phyloP scores from a whole-genome alignment of 331 rosid species.

The Quercus lobata region DNA sequence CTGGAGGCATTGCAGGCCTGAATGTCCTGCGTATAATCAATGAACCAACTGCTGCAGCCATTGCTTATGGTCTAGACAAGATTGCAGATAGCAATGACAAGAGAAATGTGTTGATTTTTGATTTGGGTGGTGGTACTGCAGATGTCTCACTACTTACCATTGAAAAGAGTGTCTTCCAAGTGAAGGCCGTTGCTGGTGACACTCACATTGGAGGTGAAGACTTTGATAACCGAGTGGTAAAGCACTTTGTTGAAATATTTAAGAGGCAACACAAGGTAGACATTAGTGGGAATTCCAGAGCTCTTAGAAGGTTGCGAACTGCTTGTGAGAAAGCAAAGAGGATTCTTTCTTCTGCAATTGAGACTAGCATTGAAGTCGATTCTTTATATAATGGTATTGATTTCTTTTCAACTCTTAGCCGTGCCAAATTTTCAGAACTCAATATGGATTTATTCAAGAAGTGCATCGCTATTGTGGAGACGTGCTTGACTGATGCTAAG shows the following conservation, averaged over 20 bases:
- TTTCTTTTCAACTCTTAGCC: background rate
- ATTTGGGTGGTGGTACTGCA: background rate
- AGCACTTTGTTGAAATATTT: too few relatives aligned
- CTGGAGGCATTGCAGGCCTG: conserved; percentile 33
- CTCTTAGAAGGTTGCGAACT: background rate
- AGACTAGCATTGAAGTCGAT: background rate
- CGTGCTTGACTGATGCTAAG: too few relatives aligned
- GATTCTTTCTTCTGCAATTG: background rate
- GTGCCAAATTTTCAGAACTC: background rate
- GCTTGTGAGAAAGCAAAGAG: conserved; percentile 3
- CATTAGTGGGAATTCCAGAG: background rate
- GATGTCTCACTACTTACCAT: background rate
- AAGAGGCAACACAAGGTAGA: too few relatives aligned
- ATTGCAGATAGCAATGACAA: background rate
- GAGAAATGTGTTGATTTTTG: background rate
- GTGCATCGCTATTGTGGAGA: too few relatives aligned
- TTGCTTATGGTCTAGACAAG: conserved; percentile 46
- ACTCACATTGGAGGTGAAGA: background rate
- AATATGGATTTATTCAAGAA: too few relatives aligned
- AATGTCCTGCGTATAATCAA: conserved; percentile 42
- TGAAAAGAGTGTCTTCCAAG: background rate
- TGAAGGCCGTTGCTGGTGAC: background rate
- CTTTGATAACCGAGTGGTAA: too few relatives aligned
- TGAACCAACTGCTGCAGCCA: conserved; percentile 56
- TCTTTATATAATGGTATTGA: background rate